Conservation (phyloP, 257 asterid genomes). For the Nicotiana undulata region DNA sequence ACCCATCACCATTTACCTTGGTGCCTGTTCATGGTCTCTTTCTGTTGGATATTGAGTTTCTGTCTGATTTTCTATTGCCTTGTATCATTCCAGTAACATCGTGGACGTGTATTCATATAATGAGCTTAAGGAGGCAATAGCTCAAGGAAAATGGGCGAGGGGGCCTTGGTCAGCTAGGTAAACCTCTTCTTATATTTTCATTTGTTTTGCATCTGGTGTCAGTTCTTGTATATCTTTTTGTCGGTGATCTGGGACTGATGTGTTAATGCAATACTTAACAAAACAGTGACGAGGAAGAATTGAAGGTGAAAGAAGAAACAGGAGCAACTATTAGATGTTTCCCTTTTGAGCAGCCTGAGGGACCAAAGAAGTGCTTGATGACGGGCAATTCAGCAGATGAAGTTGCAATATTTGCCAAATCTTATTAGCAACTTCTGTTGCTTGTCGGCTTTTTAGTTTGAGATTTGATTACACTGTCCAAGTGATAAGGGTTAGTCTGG, state of each 20-base stretch:
- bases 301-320: conserved; percentile 86
- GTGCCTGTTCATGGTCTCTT: not conserved
- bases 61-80: not conserved
- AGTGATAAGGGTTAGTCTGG: not conserved
- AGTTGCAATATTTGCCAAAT: conserved; percentile 91
- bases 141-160: conserved; percentile 96
- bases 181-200: not conserved
- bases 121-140: conserved; percentile 90
- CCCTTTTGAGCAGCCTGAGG: conserved; percentile 88
- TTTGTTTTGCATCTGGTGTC: not conserved
- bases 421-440: conserved; percentile 37
- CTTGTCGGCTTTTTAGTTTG: not conserved
- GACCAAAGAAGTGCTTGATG: conserved; percentile 73
- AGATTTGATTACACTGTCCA: not conserved
- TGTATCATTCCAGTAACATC: conserved; percentile 52
- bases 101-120: conserved; percentile 75
- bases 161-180: conserved; percentile 99
- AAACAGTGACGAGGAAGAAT: conserved; percentile 67
- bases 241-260: not conserved
- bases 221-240: not conserved
- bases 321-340: conserved; percentile 94
- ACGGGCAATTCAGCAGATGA: conserved; percentile 82
- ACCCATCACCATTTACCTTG: not conserved
- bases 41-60: not conserved
- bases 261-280: not conserved